A percentile compares a stretch with the other conserved stretches of the same genome.
phyloP scores from a whole-genome alignment of 768 basidiomycete species.

The Leccinum broughii region DNA sequence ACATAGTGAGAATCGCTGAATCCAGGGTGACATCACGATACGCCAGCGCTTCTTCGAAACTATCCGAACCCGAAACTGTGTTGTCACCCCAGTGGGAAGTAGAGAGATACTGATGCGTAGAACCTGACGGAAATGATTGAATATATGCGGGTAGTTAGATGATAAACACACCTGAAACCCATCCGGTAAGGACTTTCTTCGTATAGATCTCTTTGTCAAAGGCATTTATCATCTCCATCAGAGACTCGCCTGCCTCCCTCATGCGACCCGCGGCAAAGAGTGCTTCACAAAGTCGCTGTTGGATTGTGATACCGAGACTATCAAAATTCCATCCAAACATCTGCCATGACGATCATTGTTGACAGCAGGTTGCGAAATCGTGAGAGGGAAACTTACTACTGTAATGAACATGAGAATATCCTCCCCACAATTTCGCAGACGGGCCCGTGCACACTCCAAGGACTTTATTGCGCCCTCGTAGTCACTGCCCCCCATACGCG shows the following conservation, averaged over 20 bases:
- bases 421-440: neutral
- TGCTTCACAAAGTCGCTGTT: neutral
- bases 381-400: neutral
- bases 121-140: neutral
- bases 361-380: neutral
- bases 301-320: neutral
- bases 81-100: no score
- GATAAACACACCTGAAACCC: neutral
- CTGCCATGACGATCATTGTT: neutral
- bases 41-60: no score
- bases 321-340: neutral
- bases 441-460: neutral
- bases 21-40: no score
- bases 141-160: neutral
- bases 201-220: neutral
- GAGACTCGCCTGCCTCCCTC: no score
- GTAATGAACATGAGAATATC: neutral
- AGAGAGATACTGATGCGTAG: neutral
- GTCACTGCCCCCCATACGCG: no score
- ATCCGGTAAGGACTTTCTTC: neutral
- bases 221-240: no score
- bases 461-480: neutral
- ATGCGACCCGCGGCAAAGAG: neutral
- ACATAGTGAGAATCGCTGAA: no score
- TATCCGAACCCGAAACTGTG: no score